Evolutionary conservation across 768 basidiomycete genomes (phyloP).

Genomic region (Amanita subjunquillea): DNA sequence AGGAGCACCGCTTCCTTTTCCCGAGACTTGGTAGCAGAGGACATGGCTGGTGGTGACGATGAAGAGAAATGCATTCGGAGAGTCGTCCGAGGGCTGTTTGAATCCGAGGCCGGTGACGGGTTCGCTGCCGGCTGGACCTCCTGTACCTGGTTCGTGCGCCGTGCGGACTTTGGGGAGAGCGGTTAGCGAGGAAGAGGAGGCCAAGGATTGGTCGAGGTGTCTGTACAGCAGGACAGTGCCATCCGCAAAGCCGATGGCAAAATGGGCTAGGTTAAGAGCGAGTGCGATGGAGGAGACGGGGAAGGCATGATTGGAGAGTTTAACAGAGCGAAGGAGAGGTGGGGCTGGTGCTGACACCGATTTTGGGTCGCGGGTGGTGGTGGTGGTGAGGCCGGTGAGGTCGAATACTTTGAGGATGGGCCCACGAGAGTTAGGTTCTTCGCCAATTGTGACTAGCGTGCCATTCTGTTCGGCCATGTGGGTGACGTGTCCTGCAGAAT

Average conservation of each 20-base stretch:
- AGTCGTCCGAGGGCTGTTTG: slow-evolving; percentile 43
- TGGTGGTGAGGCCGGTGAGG: not conserved
- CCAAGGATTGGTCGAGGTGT: slow-evolving; percentile 84
- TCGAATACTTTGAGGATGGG: slow-evolving; percentile 62
- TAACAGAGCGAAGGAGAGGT: slow-evolving; percentile 62
- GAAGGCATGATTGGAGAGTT: slow-evolving; percentile 15
- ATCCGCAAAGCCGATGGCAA: slow-evolving; percentile 91
- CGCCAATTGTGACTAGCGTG: slow-evolving; percentile 82
- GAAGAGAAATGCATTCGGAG: slow-evolving; percentile 53
- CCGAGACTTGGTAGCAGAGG: slow-evolving; percentile 64
- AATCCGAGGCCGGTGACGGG: slow-evolving; percentile 93
- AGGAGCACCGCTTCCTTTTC: slow-evolving; percentile 55
- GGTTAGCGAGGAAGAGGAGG: slow-evolving; percentile 58
- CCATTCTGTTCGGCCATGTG: slow-evolving; percentile 80
- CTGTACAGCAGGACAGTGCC: slow-evolving; percentile 89
- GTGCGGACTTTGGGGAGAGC: slow-evolving; percentile 79
- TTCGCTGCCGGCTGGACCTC: slow-evolving; percentile 33
- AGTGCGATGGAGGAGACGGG: slow-evolving; percentile 48
- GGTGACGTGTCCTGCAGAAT: slow-evolving; percentile 70
- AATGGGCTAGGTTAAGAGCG: slow-evolving; percentile 66
- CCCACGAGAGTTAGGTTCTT: slow-evolving; percentile 58
- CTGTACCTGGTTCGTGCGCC: slow-evolving; percentile 47
- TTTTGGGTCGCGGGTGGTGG: slow-evolving; percentile 28
- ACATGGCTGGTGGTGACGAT: slow-evolving; percentile 85
- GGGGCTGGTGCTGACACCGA: slow-evolving; percentile 45